Evolutionary conservation across 257 asterid genomes (phyloP), one percentile per base, ranked within the genome.

Genomic region (Solanum stenotomum): DNA sequence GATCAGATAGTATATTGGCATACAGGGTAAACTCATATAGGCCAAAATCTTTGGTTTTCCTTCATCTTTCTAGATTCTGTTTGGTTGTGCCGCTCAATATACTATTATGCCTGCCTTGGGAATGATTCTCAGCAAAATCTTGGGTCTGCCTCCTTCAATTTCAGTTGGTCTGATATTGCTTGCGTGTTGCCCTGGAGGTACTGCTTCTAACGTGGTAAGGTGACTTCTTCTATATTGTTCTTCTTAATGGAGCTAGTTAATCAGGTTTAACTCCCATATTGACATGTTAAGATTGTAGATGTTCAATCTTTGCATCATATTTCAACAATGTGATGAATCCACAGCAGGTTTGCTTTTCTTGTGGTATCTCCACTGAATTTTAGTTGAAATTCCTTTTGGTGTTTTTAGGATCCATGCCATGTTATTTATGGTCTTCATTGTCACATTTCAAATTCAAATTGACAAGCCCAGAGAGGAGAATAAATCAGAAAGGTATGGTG

Each of bases 191-290:
- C 99, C 99, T 1, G 99, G 99, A 2, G 99, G 99, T 29, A 94
- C 99, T 6, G 98, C 99, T 29, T 96, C 99, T 86, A 96, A 96
- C 44, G 99, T 96, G 98, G 99, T 96, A 93, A 91, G 95, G 25
- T 90, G 75, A 88, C 46, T 52, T 33, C 77, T 78, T 25, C 23
- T 29, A 23, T 33, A 63, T 44, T 31, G 18, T 72, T 37, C 46
- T n/a, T 27, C 37, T 71, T 38, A 29, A 33, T n/a, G 61, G 25
- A 11, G 56, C 13, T 37, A 77, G 84, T 77, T 38, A 37, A 77
- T 37, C 33, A 77, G 56, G 35, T 40, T 23, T 38, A 23, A 38
- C 59, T 38, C 8, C 35, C 84, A 11, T 13, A n/a, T 78, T 15
- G 59, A 78, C 61, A 78, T 78, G 14, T 78, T 78, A 7, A 78